Evolutionary conservation across 768 basidiomycete genomes (phyloP), one percentile per base, ranked within the genome.

Genomic region (Russula dissimulans): DNA sequence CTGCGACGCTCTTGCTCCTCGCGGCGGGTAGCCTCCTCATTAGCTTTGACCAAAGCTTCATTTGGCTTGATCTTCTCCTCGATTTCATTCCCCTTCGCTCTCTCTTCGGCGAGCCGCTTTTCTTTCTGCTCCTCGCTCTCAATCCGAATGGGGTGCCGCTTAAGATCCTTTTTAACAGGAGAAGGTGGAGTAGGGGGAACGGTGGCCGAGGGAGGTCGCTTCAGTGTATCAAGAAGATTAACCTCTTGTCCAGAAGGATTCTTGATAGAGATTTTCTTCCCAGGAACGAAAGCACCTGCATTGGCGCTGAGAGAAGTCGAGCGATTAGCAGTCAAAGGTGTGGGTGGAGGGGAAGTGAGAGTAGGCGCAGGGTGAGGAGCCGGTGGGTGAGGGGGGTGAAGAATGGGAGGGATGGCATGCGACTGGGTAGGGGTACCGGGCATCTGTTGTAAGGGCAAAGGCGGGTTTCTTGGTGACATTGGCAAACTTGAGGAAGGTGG

Each of bases 351-450:
- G 4, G 86, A 85, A 0, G 85, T 80, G 11, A 86, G 73, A 61
- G 74, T 79, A 54, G 74, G 76, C 8, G 85, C 75, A 29, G 74
- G 72, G 36, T 76, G 72, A n/a, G 60, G 49, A 48, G 75, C 76
- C 52, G 82, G 78, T 15, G 78, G 75, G 65, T 77, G 80, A 17
- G 77, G 73, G 12, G 76, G 73, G 66, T 81, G 80, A 7, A 67
- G 65, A 5, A 75, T 67, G 49, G 73, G 69, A 10, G 84, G 80
- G 38, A 79, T 69, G 17, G 87, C 79, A 58, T 85, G 87, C 3
- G 81, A 56, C 57, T 81, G 74, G 1, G 84, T 86, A n/a, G 89
- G 86, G 1, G 88, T 89, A 34, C 81, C 81, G 12, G 87, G 83
- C 5, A 74, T 70, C 66, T 51, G 52, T 47, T 81, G 84, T 17